Conservation (phyloP, 345 rosid genomes). For the Psidium friedrichsthalianum region DNA sequence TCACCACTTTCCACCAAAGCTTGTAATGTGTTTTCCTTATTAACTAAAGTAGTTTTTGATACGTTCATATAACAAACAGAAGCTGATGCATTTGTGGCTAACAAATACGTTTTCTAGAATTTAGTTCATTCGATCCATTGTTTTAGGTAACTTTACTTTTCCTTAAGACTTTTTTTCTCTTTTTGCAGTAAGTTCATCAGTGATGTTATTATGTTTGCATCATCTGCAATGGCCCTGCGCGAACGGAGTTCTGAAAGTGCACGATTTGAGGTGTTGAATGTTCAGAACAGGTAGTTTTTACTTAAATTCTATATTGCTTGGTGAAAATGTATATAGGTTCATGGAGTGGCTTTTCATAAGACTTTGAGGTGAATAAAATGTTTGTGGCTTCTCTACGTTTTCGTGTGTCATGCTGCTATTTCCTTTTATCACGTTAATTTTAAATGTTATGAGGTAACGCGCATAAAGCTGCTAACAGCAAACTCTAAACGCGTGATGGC, state of each 20-base stretch:
- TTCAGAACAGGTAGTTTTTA: conserved; percentile 55
- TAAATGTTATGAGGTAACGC: neutral
- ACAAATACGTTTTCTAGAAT: neutral
- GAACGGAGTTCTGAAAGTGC: conserved; percentile 96
- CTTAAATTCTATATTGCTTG: neutral
- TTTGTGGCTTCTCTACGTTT: neutral
- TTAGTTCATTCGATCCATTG: neutral
- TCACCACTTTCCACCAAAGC: neutral
- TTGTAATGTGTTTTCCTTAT: neutral
- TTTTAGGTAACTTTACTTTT: neutral
- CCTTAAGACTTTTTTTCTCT: neutral
- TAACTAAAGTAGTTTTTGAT: neutral
- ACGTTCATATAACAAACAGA: neutral
- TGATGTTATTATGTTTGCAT: conserved; percentile 67
- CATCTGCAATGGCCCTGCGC: conserved; percentile 87
- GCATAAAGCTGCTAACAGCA: neutral
- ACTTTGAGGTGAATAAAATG: neutral
- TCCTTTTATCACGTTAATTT: neutral
- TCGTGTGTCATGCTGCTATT: neutral
- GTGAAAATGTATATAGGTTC: neutral
- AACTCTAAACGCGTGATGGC: neutral
- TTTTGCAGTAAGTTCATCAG: conserved; percentile 83
- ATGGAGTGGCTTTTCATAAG: neutral
- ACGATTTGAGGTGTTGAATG: conserved; percentile 76
- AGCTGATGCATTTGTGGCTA: neutral